phyloP scores from a whole-genome alignment of 1,139 yeast genomes.

The Lizanozyma gosingica region DNA sequence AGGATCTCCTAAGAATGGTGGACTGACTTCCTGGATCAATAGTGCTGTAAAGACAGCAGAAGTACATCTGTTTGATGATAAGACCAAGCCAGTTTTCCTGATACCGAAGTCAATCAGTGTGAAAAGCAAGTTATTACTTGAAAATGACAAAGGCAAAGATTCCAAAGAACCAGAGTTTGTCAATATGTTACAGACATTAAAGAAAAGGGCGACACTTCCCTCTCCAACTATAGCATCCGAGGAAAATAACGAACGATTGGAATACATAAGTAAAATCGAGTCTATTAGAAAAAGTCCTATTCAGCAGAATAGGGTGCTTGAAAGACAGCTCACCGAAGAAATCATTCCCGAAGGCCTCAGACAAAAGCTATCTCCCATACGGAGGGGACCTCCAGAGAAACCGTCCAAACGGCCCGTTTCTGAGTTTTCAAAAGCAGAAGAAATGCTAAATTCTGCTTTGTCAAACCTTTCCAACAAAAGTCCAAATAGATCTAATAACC shows the following conservation, averaged over 20 bases:
- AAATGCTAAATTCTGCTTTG: slow-evolving; percentile 1
- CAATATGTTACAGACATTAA: not conserved
- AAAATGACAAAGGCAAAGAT: not conserved
- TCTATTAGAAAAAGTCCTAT: not conserved
- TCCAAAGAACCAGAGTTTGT: not conserved
- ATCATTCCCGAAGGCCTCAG: not conserved
- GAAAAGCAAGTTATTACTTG: slow-evolving; percentile 2
- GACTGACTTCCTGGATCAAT: slow-evolving; percentile 15
- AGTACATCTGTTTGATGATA: slow-evolving; percentile 4
- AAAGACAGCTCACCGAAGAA: not conserved
- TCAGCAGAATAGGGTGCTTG: not conserved
- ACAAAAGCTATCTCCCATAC: not conserved
- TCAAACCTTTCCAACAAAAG: not conserved
- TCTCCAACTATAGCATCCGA: no score
- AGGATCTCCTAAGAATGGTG: slow-evolving; percentile 6
- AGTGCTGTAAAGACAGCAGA: slow-evolving; percentile 12
- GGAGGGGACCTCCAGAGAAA: slow-evolving; percentile 1
- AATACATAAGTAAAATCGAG: slow-evolving; percentile 1
- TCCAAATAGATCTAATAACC: slow-evolving; percentile 3
- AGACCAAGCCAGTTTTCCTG: slow-evolving; percentile 7
- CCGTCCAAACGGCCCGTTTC: not conserved
- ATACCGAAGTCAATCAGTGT: slow-evolving; percentile 4
- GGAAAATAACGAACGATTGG: no score
- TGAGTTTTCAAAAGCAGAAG: slow-evolving; percentile 5
- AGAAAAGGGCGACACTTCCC: not conserved